Base-by-base conservation (phyloP, 148 eudicot species). In the Drosera capensis region DNA sequence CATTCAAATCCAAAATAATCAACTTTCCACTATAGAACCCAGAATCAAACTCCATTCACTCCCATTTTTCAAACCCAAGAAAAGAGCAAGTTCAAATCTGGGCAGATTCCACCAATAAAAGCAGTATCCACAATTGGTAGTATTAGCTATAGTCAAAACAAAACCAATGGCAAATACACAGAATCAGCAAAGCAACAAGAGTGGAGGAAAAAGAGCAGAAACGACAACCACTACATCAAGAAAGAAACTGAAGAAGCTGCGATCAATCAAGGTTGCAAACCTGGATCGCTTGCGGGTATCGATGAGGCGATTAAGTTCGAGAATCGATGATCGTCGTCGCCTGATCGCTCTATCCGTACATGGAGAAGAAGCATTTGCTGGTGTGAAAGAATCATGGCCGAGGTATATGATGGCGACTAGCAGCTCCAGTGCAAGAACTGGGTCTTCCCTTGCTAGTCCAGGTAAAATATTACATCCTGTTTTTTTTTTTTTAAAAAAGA, bases 241-340 rank as follows among this genome's bases (percentile, higher is more conserved):
- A 54, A 77, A 64, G 58, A 82, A 65, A 43, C 38, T 68, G 43
- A 81, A 61, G 57, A 79, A 60, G 61, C 36, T 52, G 49, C 75
- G 74, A 63, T 78, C 82, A 55, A 58, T 78, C 48, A 74, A 65
- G 63, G 72, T 72, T 46, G 50, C 81, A 21, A 72, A 59, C 56
- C 68, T 60, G 49, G 55, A 65, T 37, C 58, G 68, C 41, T 45
- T 70, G 57, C 60, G 68, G 39, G 31, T 66, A 46, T 67, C 71
- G 20, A 51, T 58, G 48, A 65, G 45, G 43, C 58, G 63, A 38
- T 53, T 54, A n/a, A 71, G 54, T 29, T 45, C 62, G 45, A 43
- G 59, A 45, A 41, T 61, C 0, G 39, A 51, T 42, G 53, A 37
- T 5, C 21, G 29, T 23, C 30, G 20, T 11, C 26, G 38, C 14